A percentile compares a stretch with the other conserved stretches of the same genome.
These are phyloP conservation scores for Starmerella geochares DNA, from an alignment of 805 yeast genomes.

Conservation along the genomic window DNA sequence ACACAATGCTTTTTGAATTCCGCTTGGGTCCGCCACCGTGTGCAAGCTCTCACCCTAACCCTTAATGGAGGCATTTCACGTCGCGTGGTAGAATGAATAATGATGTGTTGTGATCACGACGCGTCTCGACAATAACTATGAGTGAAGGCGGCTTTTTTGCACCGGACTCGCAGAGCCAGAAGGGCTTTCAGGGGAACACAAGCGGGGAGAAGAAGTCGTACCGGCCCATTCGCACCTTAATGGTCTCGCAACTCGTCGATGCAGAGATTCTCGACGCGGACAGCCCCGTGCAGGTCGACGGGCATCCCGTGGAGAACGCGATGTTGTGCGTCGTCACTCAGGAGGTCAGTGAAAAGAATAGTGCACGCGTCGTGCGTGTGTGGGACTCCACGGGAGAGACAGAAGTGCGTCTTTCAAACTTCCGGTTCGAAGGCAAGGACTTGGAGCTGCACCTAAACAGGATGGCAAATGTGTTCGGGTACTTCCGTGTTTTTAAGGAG, in stretches of 20 bases:
- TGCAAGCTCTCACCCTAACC: background rate
- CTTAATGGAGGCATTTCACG: conserved; percentile 1
- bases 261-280: conserved; percentile 45
- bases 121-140: background rate
- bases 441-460: conserved; percentile 18
- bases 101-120: background rate
- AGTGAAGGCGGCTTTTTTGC: conserved; percentile 22
- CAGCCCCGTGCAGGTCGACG: conserved; percentile 44
- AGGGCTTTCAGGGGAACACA: conserved; percentile 7
- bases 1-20: too few species aligned
- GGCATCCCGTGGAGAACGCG: conserved; percentile 45
- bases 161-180: conserved; percentile 7
- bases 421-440: conserved; percentile 32
- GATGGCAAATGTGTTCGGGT: conserved; percentile 45
- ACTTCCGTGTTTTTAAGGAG: conserved; percentile 40
- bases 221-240: conserved; percentile 40
- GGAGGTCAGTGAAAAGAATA: conserved; percentile 35
- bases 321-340: conserved; percentile 50
- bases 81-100: conserved; percentile 1
- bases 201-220: background rate
- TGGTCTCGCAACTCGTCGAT: conserved; percentile 51
- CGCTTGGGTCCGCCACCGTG: background rate
- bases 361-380: conserved; percentile 39
- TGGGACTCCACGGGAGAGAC: conserved; percentile 61
- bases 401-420: conserved; percentile 46